phyloP scores from a whole-genome alignment of 2,329 filamentous ascomycete genomes.

The Arthrobotrys megalospora region DNA sequence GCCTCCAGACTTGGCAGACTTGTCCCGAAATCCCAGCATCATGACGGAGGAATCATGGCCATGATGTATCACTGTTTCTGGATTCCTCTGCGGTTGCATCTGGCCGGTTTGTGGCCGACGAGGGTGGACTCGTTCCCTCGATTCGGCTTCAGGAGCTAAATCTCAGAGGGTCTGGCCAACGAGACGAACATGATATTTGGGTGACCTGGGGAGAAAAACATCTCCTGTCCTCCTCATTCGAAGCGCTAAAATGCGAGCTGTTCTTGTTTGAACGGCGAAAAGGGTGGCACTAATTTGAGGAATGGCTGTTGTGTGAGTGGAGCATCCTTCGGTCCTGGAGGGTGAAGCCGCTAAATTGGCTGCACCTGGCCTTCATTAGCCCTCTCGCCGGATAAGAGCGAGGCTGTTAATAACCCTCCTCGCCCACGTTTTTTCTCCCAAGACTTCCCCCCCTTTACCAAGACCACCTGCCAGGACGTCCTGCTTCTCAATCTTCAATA shows the following conservation, averaged over 20 bases:
- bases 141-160: background rate
- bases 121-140: background rate
- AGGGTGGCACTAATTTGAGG: slow-evolving; percentile 17
- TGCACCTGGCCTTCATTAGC: slow-evolving; percentile 38
- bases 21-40: slow-evolving; percentile 42
- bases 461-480: slow-evolving; percentile 42
- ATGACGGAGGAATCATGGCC: slow-evolving; percentile 11
- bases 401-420: slow-evolving; percentile 44
- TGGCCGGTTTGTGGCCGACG: background rate
- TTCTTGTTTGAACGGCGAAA: slow-evolving; percentile 23
- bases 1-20: slow-evolving; percentile 57
- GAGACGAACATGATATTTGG: slow-evolving; percentile 13
- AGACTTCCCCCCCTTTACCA: slow-evolving; percentile 56
- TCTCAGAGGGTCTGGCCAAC: slow-evolving; percentile 15
- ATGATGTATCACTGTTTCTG: background rate
- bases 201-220: slow-evolving; percentile 9
- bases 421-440: slow-evolving; percentile 52
- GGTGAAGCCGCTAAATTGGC: slow-evolving; percentile 46
- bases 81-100: background rate
- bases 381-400: slow-evolving; percentile 47
- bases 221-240: slow-evolving; percentile 13
- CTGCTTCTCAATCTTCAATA: slow-evolving; percentile 28
- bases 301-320: slow-evolving; percentile 38
- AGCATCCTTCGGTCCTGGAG: slow-evolving; percentile 20
- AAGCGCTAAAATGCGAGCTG: slow-evolving; percentile 15